A percentile compares a stretch with the other conserved stretches of the same genome.
phyloP scores from a whole-genome alignment of 495 filamentous ascomycete species.

The Talaromyces ruber region DNA sequence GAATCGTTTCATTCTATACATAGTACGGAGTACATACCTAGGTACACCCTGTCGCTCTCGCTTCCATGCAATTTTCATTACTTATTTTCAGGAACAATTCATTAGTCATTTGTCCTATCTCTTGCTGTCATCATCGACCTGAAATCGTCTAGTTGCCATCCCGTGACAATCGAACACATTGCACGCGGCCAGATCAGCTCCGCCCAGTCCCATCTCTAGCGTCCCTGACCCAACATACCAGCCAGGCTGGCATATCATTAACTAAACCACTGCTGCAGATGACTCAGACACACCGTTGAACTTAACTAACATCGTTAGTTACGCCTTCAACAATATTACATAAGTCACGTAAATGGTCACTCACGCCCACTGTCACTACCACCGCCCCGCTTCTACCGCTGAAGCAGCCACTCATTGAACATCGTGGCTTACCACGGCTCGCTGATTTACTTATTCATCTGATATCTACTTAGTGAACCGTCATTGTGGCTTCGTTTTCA shows the following conservation, averaged over 20 bases:
- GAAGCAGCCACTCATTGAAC: neutral
- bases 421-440: neutral
- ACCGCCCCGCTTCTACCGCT: neutral
- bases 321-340: neutral
- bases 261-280: neutral
- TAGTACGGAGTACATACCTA: no score
- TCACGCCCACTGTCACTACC: neutral
- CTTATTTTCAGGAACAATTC: neutral
- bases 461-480: neutral
- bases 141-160: neutral
- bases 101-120: neutral
- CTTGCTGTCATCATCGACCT: neutral
- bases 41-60: neutral
- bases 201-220: neutral
- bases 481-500: slow-evolving; percentile 4
- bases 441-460: neutral
- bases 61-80: neutral
- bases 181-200: slow-evolving; percentile 1
- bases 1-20: neutral
- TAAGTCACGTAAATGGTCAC: neutral
- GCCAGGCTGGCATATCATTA: neutral
- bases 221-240: neutral
- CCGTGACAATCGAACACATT: neutral
- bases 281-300: neutral
- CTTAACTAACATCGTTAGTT: neutral